Percentiles rank a stretch among this genome's conserved stretches.
Evolutionary conservation across 148 eudicot species (phyloP).

Genomic region (Polygonum maritimum): DNA sequence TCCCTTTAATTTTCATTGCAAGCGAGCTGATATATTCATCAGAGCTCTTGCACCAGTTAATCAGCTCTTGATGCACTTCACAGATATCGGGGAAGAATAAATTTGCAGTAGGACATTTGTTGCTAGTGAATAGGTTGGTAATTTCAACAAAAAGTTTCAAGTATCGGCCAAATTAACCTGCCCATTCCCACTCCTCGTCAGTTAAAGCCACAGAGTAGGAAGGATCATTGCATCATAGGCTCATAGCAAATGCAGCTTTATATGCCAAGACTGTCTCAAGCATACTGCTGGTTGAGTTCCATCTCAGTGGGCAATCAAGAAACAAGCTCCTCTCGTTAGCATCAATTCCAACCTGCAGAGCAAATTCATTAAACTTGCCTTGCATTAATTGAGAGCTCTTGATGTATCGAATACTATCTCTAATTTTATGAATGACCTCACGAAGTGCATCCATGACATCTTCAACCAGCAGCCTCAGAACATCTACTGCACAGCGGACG

Average conservation of each 20-base stretch:
- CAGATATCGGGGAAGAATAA: slow-evolving; percentile 83
- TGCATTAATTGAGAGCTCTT: slow-evolving; percentile 63
- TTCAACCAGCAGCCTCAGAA: slow-evolving; percentile 56
- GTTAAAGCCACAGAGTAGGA: slow-evolving; percentile 37
- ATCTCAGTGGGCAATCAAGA: slow-evolving; percentile 53
- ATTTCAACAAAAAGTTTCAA: slow-evolving; percentile 74
- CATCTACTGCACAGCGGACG: slow-evolving; percentile 60
- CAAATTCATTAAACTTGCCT: slow-evolving; percentile 69
- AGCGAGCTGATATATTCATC: slow-evolving; percentile 59
- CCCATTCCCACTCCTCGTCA: slow-evolving; percentile 85
- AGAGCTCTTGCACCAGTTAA: slow-evolving; percentile 79
- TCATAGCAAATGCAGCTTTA: slow-evolving; percentile 51
- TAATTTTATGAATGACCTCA: slow-evolving; percentile 52
- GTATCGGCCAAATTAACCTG: slow-evolving; percentile 41
- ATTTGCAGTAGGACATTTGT: slow-evolving; percentile 65
- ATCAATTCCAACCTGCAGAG: slow-evolving; percentile 60
- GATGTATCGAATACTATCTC: slow-evolving; percentile 71
- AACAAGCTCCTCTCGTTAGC: slow-evolving; percentile 36
- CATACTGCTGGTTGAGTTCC: slow-evolving; percentile 85
- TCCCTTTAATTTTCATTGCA: slow-evolving; percentile 69
- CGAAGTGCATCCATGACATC: slow-evolving; percentile 62
- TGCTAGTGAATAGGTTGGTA: slow-evolving; percentile 42
- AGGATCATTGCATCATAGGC: slow-evolving; percentile 71
- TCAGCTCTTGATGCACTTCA: slow-evolving; percentile 63
- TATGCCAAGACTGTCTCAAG: slow-evolving; percentile 77